These are phyloP conservation scores for Podospora pseudopauciseta DNA, from an alignment of 495 filamentous ascomycete genomes.

Conservation along the genomic window DNA sequence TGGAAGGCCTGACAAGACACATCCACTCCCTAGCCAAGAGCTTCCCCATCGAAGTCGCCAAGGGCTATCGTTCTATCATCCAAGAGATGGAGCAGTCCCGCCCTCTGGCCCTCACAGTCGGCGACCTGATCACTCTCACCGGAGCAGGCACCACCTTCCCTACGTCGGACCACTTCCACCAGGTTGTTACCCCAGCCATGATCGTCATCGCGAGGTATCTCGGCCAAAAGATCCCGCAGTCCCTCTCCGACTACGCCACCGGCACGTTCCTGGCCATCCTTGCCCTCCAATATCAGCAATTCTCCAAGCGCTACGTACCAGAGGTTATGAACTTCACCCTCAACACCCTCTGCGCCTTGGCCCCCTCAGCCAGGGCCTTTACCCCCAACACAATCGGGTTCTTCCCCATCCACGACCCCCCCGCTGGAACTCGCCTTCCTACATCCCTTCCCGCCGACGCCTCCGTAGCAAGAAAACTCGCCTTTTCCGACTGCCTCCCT, in stretches of 20 bases:
- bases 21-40: conserved; percentile 71
- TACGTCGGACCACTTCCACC: conserved; percentile 94
- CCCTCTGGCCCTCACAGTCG: conserved; percentile 58
- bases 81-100: conserved; percentile 58
- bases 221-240: conserved; percentile 66
- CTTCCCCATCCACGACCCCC: conserved; percentile 61
- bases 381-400: conserved; percentile 42
- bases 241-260: conserved; percentile 59
- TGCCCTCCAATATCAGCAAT: conserved; percentile 70
- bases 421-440: conserved; percentile 50
- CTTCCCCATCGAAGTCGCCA: conserved; percentile 71
- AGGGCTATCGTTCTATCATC: conserved; percentile 70
- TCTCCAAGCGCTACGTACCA: conserved; percentile 81
- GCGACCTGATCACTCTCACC: conserved; percentile 77
- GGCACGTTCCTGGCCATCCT: conserved; percentile 79
- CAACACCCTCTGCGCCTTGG: conserved; percentile 67
- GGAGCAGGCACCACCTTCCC: conserved; percentile 83
- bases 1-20: conserved; percentile 44
- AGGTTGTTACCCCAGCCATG: conserved; percentile 84
- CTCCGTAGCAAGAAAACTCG: conserved; percentile 38
- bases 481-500: conserved; percentile 50
- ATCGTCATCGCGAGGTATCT: conserved; percentile 77
- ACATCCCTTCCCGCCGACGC: not conserved
- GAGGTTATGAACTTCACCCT: conserved; percentile 79
- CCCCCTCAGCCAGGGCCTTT: conserved; percentile 44